Base-by-base conservation (phyloP, 139 green algal species). In the Ettlia oleoabundans region DNA sequence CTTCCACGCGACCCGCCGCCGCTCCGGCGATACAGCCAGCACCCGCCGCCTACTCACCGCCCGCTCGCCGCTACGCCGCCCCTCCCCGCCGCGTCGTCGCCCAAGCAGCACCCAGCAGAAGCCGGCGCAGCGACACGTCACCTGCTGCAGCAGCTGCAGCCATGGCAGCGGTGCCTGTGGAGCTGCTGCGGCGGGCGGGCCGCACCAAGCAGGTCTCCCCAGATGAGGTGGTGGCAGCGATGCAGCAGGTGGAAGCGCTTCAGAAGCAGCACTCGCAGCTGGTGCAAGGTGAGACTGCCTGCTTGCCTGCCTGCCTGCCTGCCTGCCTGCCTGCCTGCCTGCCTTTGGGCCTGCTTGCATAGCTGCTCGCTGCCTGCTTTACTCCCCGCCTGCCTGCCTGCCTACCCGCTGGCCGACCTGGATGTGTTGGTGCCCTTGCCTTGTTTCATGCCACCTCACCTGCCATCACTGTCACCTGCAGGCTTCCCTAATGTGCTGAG, bases 281-380 rank as follows among this genome's bases (percentile, higher is more conserved):
- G 42, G 77, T 82, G 77, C 33, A 52, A 75, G 77, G 77, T 75
- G 38, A 18, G 70, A 30, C n/a, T n/a, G n/a, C n/a, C n/a, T n/a
- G n/a, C 28, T n/a, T n/a, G n/a, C n/a, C n/a, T n/a, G n/a, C n/a
- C n/a, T n/a, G n/a, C n/a, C n/a, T n/a, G n/a, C n/a, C n/a, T n/a
- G n/a, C n/a, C n/a, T n/a, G n/a, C n/a, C n/a, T n/a, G n/a, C n/a
- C n/a, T n/a, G n/a, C n/a, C n/a, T n/a, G n/a, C n/a, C n/a, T n/a
- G n/a, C n/a, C n/a, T n/a, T n/a, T n/a, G n/a, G n/a, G n/a, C n/a
- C n/a, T n/a, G n/a, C n/a, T n/a, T n/a, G n/a, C n/a, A n/a, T n/a
- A n/a, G n/a, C n/a, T n/a, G n/a, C n/a, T n/a, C n/a, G n/a, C n/a
- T n/a, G n/a, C n/a, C n/a, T n/a, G n/a, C n/a, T n/a, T n/a, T n/a